These are phyloP conservation scores for Xylariaceae sp. DNA, from an alignment of 2,329 filamentous ascomycete genomes.

Conservation along the genomic window DNA sequence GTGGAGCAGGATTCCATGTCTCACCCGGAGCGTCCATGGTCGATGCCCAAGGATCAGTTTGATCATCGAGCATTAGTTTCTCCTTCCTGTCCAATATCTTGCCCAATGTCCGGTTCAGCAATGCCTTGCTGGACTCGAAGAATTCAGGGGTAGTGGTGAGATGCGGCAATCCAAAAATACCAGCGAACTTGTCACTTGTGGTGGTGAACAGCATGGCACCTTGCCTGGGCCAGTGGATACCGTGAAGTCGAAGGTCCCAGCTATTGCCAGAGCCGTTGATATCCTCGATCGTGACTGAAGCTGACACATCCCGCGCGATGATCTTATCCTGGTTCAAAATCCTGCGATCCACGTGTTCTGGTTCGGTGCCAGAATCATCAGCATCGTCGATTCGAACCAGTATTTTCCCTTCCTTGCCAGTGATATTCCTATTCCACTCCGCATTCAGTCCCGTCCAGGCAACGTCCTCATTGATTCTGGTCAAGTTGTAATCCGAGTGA, in stretches of 20 bases:
- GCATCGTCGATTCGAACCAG: slow-evolving; percentile 62
- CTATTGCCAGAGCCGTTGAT: slow-evolving; percentile 64
- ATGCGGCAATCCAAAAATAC: slow-evolving; percentile 85
- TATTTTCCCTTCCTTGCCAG: slow-evolving; percentile 65
- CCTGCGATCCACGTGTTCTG: slow-evolving; percentile 36
- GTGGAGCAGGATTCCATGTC: slow-evolving; percentile 58
- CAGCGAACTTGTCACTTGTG: slow-evolving; percentile 90
- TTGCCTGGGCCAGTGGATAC: slow-evolving; percentile 79
- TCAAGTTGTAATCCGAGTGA: slow-evolving; percentile 58
- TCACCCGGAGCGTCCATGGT: slow-evolving; percentile 59
- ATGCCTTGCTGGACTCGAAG: slow-evolving; percentile 53
- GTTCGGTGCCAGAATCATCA: slow-evolving; percentile 39
- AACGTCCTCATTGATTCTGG: slow-evolving; percentile 59
- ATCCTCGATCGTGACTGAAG: slow-evolving; percentile 69
- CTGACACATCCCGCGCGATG: slow-evolving; percentile 65
- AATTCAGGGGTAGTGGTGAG: slow-evolving; percentile 60
- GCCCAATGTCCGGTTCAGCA: slow-evolving; percentile 71
- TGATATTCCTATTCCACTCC: slow-evolving; percentile 77
- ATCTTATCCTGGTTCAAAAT: slow-evolving; percentile 41
- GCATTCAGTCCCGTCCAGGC: slow-evolving; percentile 58
- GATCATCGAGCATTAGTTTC: slow-evolving; percentile 49
- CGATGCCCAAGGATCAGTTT: slow-evolving; percentile 73
- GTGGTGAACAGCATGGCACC: slow-evolving; percentile 80
- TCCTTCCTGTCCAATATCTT: slow-evolving; percentile 64
- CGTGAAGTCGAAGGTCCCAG: slow-evolving; percentile 77